phyloP scores from a whole-genome alignment of 1,284 basidiomycete species.

The Sparassis latifolia region DNA sequence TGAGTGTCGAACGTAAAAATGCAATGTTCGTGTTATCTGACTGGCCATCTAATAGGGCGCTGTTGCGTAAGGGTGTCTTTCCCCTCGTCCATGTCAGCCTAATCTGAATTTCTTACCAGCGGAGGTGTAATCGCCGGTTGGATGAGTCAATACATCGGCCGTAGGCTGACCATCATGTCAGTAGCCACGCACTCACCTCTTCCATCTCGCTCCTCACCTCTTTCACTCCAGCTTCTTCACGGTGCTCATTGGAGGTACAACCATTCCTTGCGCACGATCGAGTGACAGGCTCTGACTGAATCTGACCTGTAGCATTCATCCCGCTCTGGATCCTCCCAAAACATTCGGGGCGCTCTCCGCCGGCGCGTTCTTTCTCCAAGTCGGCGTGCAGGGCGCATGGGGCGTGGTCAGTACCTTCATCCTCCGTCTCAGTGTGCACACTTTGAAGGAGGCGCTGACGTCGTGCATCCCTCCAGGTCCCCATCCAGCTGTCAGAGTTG shows the following conservation, averaged over 20 bases:
- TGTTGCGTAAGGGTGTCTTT: slow-evolving; percentile 42
- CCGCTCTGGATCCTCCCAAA: slow-evolving; percentile 84
- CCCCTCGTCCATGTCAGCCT: not conserved
- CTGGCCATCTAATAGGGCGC: slow-evolving; percentile 50
- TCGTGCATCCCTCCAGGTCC: slow-evolving; percentile 40
- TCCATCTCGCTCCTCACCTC: slow-evolving; percentile 7
- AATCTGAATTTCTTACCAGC: slow-evolving; percentile 20
- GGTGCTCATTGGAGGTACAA: slow-evolving; percentile 41
- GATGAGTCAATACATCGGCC: slow-evolving; percentile 79
- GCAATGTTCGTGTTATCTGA: slow-evolving; percentile 5
- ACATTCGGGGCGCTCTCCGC: slow-evolving; percentile 61
- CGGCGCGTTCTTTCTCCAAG: slow-evolving; percentile 82
- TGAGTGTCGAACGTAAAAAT: slow-evolving; percentile 24
- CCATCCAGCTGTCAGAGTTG: slow-evolving; percentile 86
- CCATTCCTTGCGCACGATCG: not conserved
- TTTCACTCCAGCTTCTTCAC: slow-evolving; percentile 41
- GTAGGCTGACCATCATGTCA: slow-evolving; percentile 80
- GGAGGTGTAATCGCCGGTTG: slow-evolving; percentile 80
- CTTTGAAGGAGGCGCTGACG: not conserved
- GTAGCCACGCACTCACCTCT: slow-evolving; percentile 23
- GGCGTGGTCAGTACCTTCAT: slow-evolving; percentile 47
- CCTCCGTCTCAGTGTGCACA: not conserved
- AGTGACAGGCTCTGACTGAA: not conserved
- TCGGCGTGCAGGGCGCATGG: slow-evolving; percentile 83
- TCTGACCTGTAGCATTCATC: slow-evolving; percentile 42